Evolutionary conservation across 352 stramenopile species (phyloP), one percentile per base, ranked within the genome.

Genomic region (Globisporangium polare): DNA sequence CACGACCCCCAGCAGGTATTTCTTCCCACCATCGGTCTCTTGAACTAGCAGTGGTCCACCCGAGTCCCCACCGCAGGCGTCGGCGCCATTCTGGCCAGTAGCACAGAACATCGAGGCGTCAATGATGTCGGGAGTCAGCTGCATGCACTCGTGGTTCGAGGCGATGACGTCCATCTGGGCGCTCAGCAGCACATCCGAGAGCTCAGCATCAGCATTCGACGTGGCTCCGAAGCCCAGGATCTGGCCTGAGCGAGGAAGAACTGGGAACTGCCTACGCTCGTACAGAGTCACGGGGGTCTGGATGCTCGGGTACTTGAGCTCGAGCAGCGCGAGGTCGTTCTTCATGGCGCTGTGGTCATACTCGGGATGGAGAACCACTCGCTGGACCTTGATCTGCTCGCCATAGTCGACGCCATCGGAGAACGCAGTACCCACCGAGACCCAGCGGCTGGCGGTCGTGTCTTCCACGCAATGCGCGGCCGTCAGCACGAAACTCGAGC

Each of bases 31-130:
- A 1, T 27, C 22, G 3, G 9, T 57, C 3, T 27, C 10, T 27
- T 31, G n/a, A 2, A 45, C 51, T 31, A 57, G 20, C 15, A 57
- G 51, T 18, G 51, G 31, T 5, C 51, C 29, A 9, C 31, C 51
- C 31, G 51, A 57, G 51, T 57, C 51, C n/a, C 51, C 51, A 41
- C 29, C 18, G 31, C 51, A 46, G 17, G 51, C 51, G 26, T 57
- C 31, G 10, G 51, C 51, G 10, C 29, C 31, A 27, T n/a, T n/a
- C 17, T 46, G 41, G 12, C 51, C 51, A 8, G 33, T 2, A 20
- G 51, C 51, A 6, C 51, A 57, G 31, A 57, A 41, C 51, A 57
- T 57, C n/a, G 51, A 57, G 31, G 27, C 31, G 51, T 57, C 51
- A 18, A 57, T 24, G 9, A 10, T 18, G 8, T 29, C 12, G n/a